phyloP scores from a whole-genome alignment of 2,329 filamentous ascomycete genomes.

The Achaetomium macrosporum region DNA sequence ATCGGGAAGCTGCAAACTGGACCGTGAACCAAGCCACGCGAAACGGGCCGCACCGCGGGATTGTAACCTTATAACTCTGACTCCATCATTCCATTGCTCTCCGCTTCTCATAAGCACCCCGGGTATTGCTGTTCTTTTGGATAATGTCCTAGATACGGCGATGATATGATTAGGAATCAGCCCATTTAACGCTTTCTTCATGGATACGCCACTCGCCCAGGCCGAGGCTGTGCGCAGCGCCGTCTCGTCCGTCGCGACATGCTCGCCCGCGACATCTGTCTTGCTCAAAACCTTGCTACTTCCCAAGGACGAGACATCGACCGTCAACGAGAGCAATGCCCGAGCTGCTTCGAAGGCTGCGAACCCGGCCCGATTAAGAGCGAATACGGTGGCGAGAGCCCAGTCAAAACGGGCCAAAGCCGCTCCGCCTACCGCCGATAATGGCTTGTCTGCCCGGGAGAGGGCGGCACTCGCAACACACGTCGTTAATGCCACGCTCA shows the following conservation, averaged over 20 bases:
- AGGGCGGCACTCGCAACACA: constrained; percentile 65
- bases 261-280: constrained; percentile 40
- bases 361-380: constrained; percentile 26
- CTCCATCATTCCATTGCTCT: constrained; percentile 13
- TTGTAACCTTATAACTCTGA: neutral
- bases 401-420: constrained; percentile 28
- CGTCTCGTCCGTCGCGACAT: constrained; percentile 42
- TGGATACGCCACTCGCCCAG: constrained; percentile 36
- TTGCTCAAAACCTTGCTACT: constrained; percentile 42
- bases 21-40: neutral
- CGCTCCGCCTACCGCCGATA: constrained; percentile 28
- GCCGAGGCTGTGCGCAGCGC: constrained; percentile 43
- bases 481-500: constrained; percentile 64
- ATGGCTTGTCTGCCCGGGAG: constrained; percentile 49
- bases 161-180: constrained; percentile 33
- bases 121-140: constrained; percentile 22
- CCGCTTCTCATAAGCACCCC: neutral
- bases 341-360: constrained; percentile 20
- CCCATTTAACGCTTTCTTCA: constrained; percentile 28
- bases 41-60: constrained; percentile 11
- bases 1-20: neutral
- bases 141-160: constrained; percentile 25
- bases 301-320: constrained; percentile 28
- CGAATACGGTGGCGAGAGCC: constrained; percentile 20
- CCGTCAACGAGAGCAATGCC: constrained; percentile 5